Evolutionary conservation across 192 early-diverging fungal species (phyloP).

Genomic region (Mortierella alpina): DNA sequence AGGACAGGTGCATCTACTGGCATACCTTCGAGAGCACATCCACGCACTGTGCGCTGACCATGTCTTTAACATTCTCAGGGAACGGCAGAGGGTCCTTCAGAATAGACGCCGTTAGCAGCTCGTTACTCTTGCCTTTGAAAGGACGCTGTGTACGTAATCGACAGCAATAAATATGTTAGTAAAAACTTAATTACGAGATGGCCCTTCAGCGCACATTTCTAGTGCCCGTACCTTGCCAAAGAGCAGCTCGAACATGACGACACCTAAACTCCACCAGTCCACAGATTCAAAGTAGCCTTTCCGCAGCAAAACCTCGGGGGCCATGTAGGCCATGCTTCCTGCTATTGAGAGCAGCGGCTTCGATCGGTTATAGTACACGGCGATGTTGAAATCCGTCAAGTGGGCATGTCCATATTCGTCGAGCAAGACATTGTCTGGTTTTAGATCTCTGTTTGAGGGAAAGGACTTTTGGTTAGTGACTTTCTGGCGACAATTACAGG

Average conservation of each 20-base stretch:
- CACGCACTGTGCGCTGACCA: constrained; percentile 62
- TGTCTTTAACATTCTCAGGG: constrained; percentile 64
- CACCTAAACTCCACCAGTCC: constrained; percentile 89
- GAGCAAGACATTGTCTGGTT: constrained; percentile 88
- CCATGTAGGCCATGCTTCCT: constrained; percentile 91
- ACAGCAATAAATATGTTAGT: not conserved
- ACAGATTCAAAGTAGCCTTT: constrained; percentile 66
- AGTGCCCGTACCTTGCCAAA: constrained; percentile 73
- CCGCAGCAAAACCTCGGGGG: constrained; percentile 77
- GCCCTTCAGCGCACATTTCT: not conserved
- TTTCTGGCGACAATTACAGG: not conserved
- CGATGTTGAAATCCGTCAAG: constrained; percentile 91
- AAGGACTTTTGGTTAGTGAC: constrained; percentile 2
- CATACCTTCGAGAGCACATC: constrained; percentile 64
- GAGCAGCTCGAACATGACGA: constrained; percentile 79
- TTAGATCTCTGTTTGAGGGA: constrained; percentile 72
- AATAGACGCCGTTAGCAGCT: constrained; percentile 76
- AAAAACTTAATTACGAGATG: not conserved
- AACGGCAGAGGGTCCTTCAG: constrained; percentile 74
- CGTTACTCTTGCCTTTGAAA: constrained; percentile 82
- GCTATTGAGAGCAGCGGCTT: constrained; percentile 79
- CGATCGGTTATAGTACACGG: constrained; percentile 71
- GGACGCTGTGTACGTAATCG: constrained; percentile 67
- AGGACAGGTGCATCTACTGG: not conserved
- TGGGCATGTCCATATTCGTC: constrained; percentile 83